These are phyloP conservation scores for Gaultheria prostrata DNA, from an alignment of 148 eudicot genomes.

Conservation along the genomic window DNA sequence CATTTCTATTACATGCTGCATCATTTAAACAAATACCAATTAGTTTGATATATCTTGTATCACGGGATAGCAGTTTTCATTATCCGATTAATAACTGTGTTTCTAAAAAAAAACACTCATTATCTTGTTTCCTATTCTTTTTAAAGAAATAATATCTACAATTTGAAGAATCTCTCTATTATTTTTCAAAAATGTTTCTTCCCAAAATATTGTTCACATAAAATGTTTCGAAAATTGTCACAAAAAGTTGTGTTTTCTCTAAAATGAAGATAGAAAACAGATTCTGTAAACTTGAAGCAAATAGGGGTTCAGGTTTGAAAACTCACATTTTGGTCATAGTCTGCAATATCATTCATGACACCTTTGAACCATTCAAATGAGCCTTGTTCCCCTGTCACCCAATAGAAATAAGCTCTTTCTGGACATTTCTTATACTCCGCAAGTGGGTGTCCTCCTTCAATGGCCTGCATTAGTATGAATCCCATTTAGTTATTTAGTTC, in stretches of 20 bases:
- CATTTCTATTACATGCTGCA: conserved; percentile 90
- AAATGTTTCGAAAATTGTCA: not conserved
- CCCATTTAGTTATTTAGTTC: not conserved
- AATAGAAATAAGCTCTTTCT: conserved; percentile 80
- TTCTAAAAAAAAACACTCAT: not conserved
- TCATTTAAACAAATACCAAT: not conserved
- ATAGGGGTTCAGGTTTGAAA: not conserved
- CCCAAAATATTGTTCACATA: not conserved
- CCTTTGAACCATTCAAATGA: conserved; percentile 95
- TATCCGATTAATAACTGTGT: not conserved
- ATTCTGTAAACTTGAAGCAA: not conserved
- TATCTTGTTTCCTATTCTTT: not conserved
- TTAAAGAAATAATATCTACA: not conserved
- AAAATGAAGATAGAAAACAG: not conserved
- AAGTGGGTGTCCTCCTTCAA: conserved; percentile 15
- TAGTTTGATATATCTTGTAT: not conserved
- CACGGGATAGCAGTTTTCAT: not conserved
- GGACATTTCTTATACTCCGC: conserved; percentile 36
- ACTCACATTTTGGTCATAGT: conserved; percentile 60
- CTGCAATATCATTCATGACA: conserved; percentile 80
- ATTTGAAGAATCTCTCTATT: not conserved
- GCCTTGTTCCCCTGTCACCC: conserved; percentile 91
- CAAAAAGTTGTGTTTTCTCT: not conserved
- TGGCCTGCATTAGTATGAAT: conserved; percentile 28
- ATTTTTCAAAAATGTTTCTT: not conserved